A percentile compares a stretch with the other conserved stretches of the same genome.
Conservation (phyloP, 768 basidiomycete species). For the Auriscalpium microsporum region DNA sequence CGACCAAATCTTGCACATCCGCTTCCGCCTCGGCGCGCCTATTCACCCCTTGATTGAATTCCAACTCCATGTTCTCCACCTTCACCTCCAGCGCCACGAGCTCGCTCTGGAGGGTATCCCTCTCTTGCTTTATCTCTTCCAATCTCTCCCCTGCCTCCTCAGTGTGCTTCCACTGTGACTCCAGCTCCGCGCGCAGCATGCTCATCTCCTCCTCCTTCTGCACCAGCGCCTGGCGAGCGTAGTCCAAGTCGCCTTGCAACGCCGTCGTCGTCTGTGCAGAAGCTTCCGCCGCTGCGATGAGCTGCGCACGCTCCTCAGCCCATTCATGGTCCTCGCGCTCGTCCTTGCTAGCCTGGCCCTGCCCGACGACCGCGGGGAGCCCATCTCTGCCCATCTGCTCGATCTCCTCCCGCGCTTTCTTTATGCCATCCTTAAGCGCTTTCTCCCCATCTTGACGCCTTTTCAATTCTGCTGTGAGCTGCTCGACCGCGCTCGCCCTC, state of each 20-base stretch:
- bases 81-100: slow-evolving; percentile 18
- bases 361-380: slow-evolving; percentile 18
- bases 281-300: slow-evolving; percentile 33
- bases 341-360: slow-evolving; percentile 16
- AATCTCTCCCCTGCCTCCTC: slow-evolving; percentile 46
- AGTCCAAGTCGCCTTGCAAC: slow-evolving; percentile 31
- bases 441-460: slow-evolving; percentile 45
- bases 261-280: slow-evolving; percentile 36
- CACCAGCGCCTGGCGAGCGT: slow-evolving; percentile 29
- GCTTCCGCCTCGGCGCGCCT: slow-evolving; percentile 46
- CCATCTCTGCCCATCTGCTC: slow-evolving; percentile 40
- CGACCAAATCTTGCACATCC: slow-evolving; percentile 46
- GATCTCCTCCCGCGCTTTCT: slow-evolving; percentile 52
- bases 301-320: slow-evolving; percentile 43
- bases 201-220: slow-evolving; percentile 23
- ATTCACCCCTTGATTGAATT: slow-evolving; percentile 51
- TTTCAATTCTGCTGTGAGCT: slow-evolving; percentile 43
- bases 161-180: slow-evolving; percentile 64
- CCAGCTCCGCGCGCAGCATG: slow-evolving; percentile 52
- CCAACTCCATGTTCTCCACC: slow-evolving; percentile 38
- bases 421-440: slow-evolving; percentile 44
- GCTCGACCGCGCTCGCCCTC: slow-evolving; percentile 28
- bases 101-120: slow-evolving; percentile 21
- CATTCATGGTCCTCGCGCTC: slow-evolving; percentile 39
- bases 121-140: slow-evolving; percentile 26